Evolutionary conservation across 495 filamentous ascomycete species (phyloP), one percentile per base, ranked within the genome.

Genomic region (Hypoxylon perforatum): DNA sequence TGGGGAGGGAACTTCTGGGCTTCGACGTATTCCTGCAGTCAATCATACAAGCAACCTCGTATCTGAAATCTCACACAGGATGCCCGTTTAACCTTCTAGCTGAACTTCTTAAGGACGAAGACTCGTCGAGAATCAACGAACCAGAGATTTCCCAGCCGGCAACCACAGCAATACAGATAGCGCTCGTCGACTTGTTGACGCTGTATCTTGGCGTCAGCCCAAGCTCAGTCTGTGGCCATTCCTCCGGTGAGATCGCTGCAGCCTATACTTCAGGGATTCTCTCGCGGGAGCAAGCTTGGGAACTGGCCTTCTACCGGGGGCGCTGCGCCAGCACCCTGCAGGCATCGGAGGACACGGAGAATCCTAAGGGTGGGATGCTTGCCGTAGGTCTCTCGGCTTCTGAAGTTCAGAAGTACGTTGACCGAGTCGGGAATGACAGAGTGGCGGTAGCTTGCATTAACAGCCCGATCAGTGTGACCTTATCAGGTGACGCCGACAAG

Each of bases 241-340:
- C 87, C 0, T 86, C 82, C 67, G 88, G 88, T 6, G 88, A 90
- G 65, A 89, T 90, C 39, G 62, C 71, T 4, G 71, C 71, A 11
- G 67, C 71, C 6, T 73, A 71, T 50, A 56, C 71, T 12, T 15
- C 57, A 9, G 30, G 61, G 30, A n/a, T 81, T 33, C 30, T 77
- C 11, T 73, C 73, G 6, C 78, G 76, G 14, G 53, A 75, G 28
- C 75, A 78, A 0, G 77, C 74, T 8, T 84, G 82, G 81, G 61
- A 77, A 22, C 53, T 85, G 0, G 78, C 84, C 14, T 62, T 71
- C 73, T 35, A 81, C 58, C 70, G 71, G 35, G 58, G 76, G n/a
- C 41, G 42, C 11, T 61, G 63, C 12, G 64, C 65, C 19, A 57
- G 22, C 15, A 28, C 41, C 10, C 14, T 72, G 28, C 39, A 56